A percentile compares a stretch with the other conserved stretches of the same genome.
phyloP scores from a whole-genome alignment of 1,284 basidiomycete species.

The Marasmius oreades region DNA sequence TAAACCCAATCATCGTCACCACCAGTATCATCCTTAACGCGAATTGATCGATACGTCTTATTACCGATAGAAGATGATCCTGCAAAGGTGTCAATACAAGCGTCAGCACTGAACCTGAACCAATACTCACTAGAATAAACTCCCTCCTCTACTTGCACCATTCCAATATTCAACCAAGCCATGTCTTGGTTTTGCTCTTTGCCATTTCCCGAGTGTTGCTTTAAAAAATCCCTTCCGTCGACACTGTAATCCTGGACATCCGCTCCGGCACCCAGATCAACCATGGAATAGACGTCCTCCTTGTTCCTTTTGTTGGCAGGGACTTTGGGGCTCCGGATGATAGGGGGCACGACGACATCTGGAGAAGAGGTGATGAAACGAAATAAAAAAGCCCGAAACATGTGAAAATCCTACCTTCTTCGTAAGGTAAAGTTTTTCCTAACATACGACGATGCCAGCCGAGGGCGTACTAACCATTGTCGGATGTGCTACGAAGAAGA shows the following conservation, averaged over 20 bases:
- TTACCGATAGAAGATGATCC: not conserved
- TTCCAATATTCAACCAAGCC: slow-evolving; percentile 6
- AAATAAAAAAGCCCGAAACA: not conserved
- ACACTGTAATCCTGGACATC: not conserved
- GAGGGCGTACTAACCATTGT: slow-evolving; percentile 8
- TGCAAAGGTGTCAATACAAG: too few relatives aligned
- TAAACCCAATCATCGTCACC: slow-evolving; percentile 2
- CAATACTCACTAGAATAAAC: not conserved
- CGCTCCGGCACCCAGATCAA: slow-evolving; percentile 1
- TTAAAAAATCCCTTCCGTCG: not conserved
- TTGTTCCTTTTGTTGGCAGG: not conserved
- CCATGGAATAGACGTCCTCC: not conserved
- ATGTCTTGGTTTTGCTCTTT: not conserved
- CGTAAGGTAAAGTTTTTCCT: slow-evolving; percentile 2
- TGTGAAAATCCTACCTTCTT: not conserved
- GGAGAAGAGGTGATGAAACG: not conserved
- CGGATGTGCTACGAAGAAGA: not conserved
- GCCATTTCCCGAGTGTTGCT: not conserved
- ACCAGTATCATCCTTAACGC: not conserved
- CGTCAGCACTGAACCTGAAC: too few relatives aligned
- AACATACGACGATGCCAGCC: slow-evolving; percentile 3
- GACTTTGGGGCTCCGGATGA: slow-evolving; percentile 4
- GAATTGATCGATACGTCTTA: slow-evolving; percentile 2
- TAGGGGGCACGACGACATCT: slow-evolving; percentile 3
- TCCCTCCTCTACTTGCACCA: not conserved